Base-by-base conservation (phyloP, 139 green algal genomes). In the Micractinium conductrix region DNA sequence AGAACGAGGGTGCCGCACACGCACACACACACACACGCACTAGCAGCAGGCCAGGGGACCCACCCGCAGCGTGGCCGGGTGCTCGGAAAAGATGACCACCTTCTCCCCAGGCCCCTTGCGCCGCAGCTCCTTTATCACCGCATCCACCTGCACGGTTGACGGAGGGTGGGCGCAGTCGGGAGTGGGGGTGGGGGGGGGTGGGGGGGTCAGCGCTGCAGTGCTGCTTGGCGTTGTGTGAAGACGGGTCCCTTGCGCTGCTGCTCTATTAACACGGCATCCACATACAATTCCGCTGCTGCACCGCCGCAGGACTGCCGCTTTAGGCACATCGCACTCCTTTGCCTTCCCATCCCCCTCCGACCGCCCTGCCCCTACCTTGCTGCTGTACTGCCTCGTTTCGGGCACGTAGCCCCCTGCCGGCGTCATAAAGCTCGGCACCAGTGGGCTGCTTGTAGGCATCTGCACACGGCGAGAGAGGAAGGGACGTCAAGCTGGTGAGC, bases 81-180 rank as follows among this genome's bases (percentile, higher is more conserved):
- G 83, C 50, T 87, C 82, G 38, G 48, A 74, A 37, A 87, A 87
- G 26, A 87, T 53, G 0, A 87, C 55, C 50, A 81, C 53, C 53
- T 79, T 79, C 45, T 79, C 45, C 4, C 16, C 33, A 17, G 44
- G 9, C 45, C 6, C 45, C 73, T 79, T 79, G 44, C 16, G 10
- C 24, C 45, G 44, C 73, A 79, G 73, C 73, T 67, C 73, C n/a
- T 43, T 45, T 45, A 79, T 30, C 44, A 79, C 73, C 24, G 73
- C 73, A 26, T 65, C 44, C 73, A 79, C 73, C 73, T 79, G 73
- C 73, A 48, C 3, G 65, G 16, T 60, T 12, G 50, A 24, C 14
- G 50, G n/a, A n/a, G n/a, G n/a, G n/a, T n/a, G n/a, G n/a, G n/a
- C n/a, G n/a, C n/a, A n/a, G n/a, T n/a, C n/a, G 53, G 53, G 48